Evolutionary conservation across 495 filamentous ascomycete species (phyloP).

Genomic region (Tricharina praecox): DNA sequence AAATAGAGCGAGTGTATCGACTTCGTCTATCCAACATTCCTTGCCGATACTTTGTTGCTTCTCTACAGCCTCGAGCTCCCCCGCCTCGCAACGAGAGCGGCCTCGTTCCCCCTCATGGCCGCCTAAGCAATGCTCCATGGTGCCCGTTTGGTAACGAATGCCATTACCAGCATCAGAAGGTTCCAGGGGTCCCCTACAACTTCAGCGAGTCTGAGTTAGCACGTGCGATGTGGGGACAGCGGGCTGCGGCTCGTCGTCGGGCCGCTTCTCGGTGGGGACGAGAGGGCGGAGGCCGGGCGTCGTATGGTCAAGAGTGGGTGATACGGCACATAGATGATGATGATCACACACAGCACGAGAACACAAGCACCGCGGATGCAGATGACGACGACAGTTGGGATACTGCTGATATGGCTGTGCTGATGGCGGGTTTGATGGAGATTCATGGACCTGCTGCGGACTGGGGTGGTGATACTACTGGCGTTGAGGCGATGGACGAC

Average conservation of each 20-base stretch:
- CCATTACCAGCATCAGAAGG: slow-evolving; percentile 23
- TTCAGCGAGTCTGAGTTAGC: slow-evolving; percentile 19
- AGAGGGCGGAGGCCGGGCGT: too few species aligned
- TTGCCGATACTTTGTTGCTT: slow-evolving; percentile 26
- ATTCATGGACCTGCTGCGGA: too few species aligned
- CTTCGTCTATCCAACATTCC: slow-evolving; percentile 22
- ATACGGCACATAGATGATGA: too few species aligned
- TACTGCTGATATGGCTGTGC: too few species aligned
- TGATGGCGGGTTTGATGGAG: too few species aligned
- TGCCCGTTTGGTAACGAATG: slow-evolving; percentile 28
- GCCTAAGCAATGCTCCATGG: slow-evolving; percentile 7
- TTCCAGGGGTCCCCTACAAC: slow-evolving; percentile 15
- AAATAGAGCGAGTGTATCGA: slow-evolving; percentile 25
- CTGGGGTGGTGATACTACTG: too few species aligned
- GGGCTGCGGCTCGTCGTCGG: not conserved
- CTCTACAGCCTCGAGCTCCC: slow-evolving; percentile 7
- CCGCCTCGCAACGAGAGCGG: slow-evolving; percentile 4
- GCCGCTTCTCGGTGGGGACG: too few species aligned
- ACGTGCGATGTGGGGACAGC: not conserved
- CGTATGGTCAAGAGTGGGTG: too few species aligned
- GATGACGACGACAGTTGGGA: too few species aligned
- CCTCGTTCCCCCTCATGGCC: not conserved
- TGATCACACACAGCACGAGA: too few species aligned
- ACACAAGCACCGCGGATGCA: too few species aligned
- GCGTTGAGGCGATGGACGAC: too few species aligned